These are phyloP conservation scores for Penicillium rolfsii DNA, from an alignment of 2,329 filamentous ascomycete species.

Conservation along the genomic window DNA sequence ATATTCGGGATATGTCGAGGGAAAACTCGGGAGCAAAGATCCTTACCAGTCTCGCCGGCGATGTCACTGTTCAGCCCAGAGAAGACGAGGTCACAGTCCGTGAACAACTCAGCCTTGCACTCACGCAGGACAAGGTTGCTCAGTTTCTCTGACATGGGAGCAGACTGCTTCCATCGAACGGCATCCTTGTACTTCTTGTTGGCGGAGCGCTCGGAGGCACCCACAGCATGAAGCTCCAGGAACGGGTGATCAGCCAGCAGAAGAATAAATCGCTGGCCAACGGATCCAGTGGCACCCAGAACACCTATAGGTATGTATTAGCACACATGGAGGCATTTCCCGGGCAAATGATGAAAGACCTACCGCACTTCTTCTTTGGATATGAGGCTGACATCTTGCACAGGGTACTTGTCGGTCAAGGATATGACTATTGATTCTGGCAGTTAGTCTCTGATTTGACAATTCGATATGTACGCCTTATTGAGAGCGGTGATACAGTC, in stretches of 20 bases:
- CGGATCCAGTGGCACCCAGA: conserved; percentile 88
- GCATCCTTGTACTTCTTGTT: conserved; percentile 95
- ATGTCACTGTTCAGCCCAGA: conserved; percentile 91
- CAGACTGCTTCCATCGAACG: conserved; percentile 90
- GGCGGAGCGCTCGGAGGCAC: conserved; percentile 84
- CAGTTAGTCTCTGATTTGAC: background rate
- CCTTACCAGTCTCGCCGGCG: conserved; percentile 81
- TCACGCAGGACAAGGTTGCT: conserved; percentile 82
- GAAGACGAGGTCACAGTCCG: conserved; percentile 91
- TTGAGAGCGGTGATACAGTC: background rate
- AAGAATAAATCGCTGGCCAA: conserved; percentile 93
- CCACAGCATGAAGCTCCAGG: conserved; percentile 83
- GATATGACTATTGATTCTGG: background rate
- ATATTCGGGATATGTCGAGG: background rate
- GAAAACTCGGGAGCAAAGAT: background rate
- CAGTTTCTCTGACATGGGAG: conserved; percentile 74
- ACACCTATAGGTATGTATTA: conserved; percentile 59
- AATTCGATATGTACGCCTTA: background rate
- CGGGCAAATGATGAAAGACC: conserved; percentile 13
- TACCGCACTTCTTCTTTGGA: conserved; percentile 48
- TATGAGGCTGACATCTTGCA: conserved; percentile 37
- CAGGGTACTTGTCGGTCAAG: conserved; percentile 7
- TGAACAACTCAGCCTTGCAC: conserved; percentile 80
- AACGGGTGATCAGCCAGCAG: conserved; percentile 85
- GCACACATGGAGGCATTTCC: background rate